Conservation (phyloP, 108 stramenopile species). For the Cyclostephanos invisitatus region DNA sequence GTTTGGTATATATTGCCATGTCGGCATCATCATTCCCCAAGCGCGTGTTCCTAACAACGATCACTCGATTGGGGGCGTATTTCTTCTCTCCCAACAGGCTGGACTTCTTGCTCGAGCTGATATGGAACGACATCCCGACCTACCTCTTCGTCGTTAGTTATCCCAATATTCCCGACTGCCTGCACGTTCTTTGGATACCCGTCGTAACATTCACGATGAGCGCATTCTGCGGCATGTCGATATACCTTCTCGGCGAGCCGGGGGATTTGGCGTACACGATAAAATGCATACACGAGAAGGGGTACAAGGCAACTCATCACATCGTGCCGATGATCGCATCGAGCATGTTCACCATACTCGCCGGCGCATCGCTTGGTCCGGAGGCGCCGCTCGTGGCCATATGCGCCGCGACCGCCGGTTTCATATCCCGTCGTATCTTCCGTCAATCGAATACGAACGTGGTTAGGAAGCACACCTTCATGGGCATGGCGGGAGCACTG, state of each 20-base stretch:
- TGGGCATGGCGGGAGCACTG: slow-evolving; percentile 71
- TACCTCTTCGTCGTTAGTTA: slow-evolving; percentile 34
- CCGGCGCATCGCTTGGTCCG: slow-evolving; percentile 55
- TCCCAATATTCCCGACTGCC: slow-evolving; percentile 33
- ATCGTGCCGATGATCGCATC: slow-evolving; percentile 67
- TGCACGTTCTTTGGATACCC: slow-evolving; percentile 62
- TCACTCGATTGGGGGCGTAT: too few species aligned
- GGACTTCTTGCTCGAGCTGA: slow-evolving; percentile 38
- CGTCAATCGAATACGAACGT: slow-evolving; percentile 47
- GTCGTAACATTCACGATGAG: slow-evolving; percentile 47
- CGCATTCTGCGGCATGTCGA: slow-evolving; percentile 51
- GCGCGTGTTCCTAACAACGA: too few species aligned
- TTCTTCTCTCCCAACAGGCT: too few species aligned
- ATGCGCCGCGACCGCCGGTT: slow-evolving; percentile 63
- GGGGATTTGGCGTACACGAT: slow-evolving; percentile 75
- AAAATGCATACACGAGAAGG: slow-evolving; percentile 62
- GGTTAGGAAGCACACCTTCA: slow-evolving; percentile 68
- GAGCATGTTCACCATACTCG: slow-evolving; percentile 62
- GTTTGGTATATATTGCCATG: too few species aligned
- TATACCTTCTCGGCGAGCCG: slow-evolving; percentile 65
- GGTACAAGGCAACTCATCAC: slow-evolving; percentile 62
- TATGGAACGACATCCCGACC: slow-evolving; percentile 65
- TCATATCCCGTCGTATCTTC: slow-evolving; percentile 58
- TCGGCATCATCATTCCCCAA: too few species aligned
- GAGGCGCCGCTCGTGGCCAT: slow-evolving; percentile 53